Percentiles rank a stretch among this genome's conserved stretches.
These are phyloP conservation scores for Trichosporon coremiiforme DNA, from an alignment of 1,284 basidiomycete species.

Conservation along the genomic window DNA sequence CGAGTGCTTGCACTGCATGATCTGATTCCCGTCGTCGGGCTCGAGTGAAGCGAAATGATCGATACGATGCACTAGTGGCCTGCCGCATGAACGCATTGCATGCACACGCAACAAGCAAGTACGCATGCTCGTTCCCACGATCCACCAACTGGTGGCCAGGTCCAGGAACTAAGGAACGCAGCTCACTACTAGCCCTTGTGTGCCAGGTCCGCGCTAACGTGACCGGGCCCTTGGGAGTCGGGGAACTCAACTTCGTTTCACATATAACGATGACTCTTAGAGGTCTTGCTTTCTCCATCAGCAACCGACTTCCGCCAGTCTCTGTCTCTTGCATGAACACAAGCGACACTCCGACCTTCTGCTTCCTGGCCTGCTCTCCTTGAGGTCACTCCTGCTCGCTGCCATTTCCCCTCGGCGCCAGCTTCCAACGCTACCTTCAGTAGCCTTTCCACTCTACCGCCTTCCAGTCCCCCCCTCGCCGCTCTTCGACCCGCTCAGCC, in stretches of 20 bases:
- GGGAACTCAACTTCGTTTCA: not conserved
- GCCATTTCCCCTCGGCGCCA: no score
- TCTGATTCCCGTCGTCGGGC: no score
- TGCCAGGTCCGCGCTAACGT: not conserved
- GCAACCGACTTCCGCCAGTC: not conserved
- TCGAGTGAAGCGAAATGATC: not conserved
- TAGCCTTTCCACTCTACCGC: no score
- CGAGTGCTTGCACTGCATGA: no score
- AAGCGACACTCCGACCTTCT: no score
- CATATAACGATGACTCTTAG: not conserved
- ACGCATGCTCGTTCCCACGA: not conserved
- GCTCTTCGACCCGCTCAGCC: no score
- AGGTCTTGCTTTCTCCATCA: not conserved
- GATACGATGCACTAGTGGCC: not conserved
- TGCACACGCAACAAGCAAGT: not conserved
- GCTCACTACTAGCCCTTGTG: not conserved
- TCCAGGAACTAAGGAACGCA: not conserved
- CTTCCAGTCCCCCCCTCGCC: no score
- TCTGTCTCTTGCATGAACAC: not conserved
- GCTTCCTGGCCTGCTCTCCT: no score
- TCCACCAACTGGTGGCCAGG: not conserved
- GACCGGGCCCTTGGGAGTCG: not conserved
- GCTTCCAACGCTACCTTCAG: no score
- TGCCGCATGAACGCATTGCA: no score
- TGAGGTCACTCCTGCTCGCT: no score